Evolutionary conservation across 1,284 basidiomycete genomes (phyloP), one percentile per base, ranked within the genome.

Genomic region (Apiotrichum brassicae): DNA sequence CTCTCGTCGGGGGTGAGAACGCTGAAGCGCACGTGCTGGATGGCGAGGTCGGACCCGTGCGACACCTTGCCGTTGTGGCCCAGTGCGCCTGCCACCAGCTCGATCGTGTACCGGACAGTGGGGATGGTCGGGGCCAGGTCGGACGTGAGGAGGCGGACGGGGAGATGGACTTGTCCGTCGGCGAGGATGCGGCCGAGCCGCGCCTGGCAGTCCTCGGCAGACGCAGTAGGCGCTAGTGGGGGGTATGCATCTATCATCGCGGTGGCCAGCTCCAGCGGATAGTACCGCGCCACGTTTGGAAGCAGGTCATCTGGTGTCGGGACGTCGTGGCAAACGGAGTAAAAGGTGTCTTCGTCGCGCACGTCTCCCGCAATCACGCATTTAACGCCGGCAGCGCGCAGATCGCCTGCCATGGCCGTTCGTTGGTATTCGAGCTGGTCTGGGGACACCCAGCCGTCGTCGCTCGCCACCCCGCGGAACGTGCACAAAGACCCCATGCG

Each of bases 101-200:
- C 74, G 46, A 88, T 82, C 54, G 78, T 75, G 61, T 87, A 87
- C 49, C 85, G 75, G 50, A 84, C 65, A 1, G 84, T 76, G 0
- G 84, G 84, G 63, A 82, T 84, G 5, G 74, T 75, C 6, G 71
- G 63, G 13, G 76, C 65, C 57, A 86, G 70, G 61, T 87, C 85
- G 53, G 80, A 71, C 25, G 77, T 76, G 18, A 88, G 75, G 37
- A 86, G 51, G 41, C 84, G 73, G 34, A 82, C 78, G 0, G 84
- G 85, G 1, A 86, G 61, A 63, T 87, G 77, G 3, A 87, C 84
- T 58, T 87, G 85, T 7, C 77, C 81, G 39, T 81, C 79, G 53
- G 81, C 80, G 56, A 85, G 63, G 13, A 64, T 60, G 13, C 57
- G 75, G 1, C 85, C 85, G 57, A 80, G 80, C 19, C 77, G 59